These are phyloP conservation scores for Xylariales sp. DNA, from an alignment of 2,329 filamentous ascomycete species.

Conservation along the genomic window DNA sequence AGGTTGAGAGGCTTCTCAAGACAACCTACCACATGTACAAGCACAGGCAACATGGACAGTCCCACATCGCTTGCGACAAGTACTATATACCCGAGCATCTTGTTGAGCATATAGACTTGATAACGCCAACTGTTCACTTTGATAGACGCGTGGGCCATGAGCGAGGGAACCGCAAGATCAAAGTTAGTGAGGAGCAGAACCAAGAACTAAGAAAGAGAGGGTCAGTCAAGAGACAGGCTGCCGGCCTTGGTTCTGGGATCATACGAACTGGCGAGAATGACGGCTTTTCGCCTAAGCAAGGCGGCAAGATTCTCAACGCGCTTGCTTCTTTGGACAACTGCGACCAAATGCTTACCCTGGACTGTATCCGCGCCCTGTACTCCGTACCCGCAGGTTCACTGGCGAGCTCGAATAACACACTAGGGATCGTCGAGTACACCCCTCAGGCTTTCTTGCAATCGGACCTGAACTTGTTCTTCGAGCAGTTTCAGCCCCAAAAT, in stretches of 20 bases:
- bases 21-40: conserved; percentile 49
- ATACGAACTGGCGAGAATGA: too few relatives aligned
- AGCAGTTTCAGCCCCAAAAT: conserved; percentile 35
- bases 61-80: conserved; percentile 35
- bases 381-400: conserved; percentile 30
- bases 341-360: conserved; percentile 50
- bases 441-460: conserved; percentile 47
- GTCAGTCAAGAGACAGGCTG: conserved; percentile 13
- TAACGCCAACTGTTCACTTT: conserved; percentile 35
- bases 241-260: conserved; percentile 17
- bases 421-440: conserved; percentile 52
- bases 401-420: conserved; percentile 36
- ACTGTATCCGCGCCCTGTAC: conserved; percentile 48
- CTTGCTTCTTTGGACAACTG: conserved; percentile 34
- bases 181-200: conserved; percentile 16
- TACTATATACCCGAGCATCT: conserved; percentile 35
- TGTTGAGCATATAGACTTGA: conserved; percentile 33
- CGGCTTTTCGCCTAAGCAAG: conserved; percentile 24
- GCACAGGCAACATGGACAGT: conserved; percentile 28
- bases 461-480: conserved; percentile 45
- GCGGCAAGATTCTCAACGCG: conserved; percentile 21
- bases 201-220: conserved; percentile 20
- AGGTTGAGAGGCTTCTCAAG: conserved; percentile 48
- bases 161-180: conserved; percentile 15
- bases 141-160: conserved; percentile 45